Base-by-base conservation (phyloP, 257 asterid genomes). In the Petrea volubilis region DNA sequence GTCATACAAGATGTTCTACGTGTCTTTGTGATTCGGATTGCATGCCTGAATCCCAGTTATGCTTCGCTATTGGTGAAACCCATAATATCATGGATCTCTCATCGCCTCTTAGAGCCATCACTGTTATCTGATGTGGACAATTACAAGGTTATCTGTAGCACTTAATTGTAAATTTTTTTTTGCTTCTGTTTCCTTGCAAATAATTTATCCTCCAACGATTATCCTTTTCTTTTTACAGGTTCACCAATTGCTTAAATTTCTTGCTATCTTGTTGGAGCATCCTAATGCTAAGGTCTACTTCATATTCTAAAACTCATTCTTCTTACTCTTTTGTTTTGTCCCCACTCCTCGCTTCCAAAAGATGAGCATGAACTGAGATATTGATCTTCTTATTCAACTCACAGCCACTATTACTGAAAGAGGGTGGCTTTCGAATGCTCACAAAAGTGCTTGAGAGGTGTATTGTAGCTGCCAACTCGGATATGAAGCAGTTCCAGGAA, bases 211-310 rank as follows among this genome's bases (percentile, higher is more conserved):
- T 63, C 68, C 64, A 71, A 67, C 46, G 36, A n/a, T 69, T 62
- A 6, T 56, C 58, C 25, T 20, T 67, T 20, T 41, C 70, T 66
- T 41, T 50, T 62, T 70, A 58, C 86, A 94, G 98, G 85, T 90
- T 57, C 82, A 88, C 73, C 92, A 80, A 51, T 43, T 88, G 73
- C 96, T 95, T 50, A 81, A 80, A 72, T 95, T 92, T 81, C 77
- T 92, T 56, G 83, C 90, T 60, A 78, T 86, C 78, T 80, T 95
- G 64, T 74, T 90, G 86, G 98, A 95, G 79, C 99, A 95, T 80
- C 97, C 98, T 56, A 76, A 79, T 81, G 96, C 97, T 29, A 92
- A 95, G 98, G 99, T 94, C 65, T 68, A 70, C 64, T 65, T 53
- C 25, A 17, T 61, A 51, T 57, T 73, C 27, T 34, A 24, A 6